Conservation (phyloP, 352 stramenopile genomes). For the Peronosclerospora sorghi region DNA sequence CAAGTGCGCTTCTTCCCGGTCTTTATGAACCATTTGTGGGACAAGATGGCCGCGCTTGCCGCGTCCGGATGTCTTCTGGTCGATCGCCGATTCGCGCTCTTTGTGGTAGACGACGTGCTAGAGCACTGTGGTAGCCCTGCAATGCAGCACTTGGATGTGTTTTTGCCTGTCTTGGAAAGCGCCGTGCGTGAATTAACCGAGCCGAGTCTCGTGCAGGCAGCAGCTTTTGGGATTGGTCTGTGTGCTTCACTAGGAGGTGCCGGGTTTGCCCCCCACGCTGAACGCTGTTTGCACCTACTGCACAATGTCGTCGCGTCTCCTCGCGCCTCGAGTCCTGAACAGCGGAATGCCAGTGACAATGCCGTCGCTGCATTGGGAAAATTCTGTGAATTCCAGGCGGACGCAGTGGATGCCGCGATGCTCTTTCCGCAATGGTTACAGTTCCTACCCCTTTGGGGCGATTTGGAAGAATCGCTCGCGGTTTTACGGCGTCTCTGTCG, state of each 20-base stretch:
- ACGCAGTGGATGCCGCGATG: constrained; percentile 28
- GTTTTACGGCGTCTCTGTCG: constrained; percentile 56
- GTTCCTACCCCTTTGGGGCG: constrained; percentile 59
- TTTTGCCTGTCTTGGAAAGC: constrained; percentile 55
- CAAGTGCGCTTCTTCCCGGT: constrained; percentile 56
- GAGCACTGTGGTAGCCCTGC: constrained; percentile 54
- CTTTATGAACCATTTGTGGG: constrained; percentile 62
- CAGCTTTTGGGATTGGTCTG: constrained; percentile 65
- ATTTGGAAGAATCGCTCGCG: constrained; percentile 62
- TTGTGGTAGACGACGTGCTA: constrained; percentile 80
- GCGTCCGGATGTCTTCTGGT: constrained; percentile 57
- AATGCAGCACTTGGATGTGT: constrained; percentile 41
- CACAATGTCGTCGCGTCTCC: constrained; percentile 44
- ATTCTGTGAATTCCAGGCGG: constrained; percentile 54
- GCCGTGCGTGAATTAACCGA: constrained; percentile 49
- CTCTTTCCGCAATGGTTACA: constrained; percentile 65
- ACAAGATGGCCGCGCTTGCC: constrained; percentile 63
- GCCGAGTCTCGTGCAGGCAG: constrained; percentile 51
- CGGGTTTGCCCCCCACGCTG: constrained; percentile 40
- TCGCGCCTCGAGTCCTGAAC: constrained; percentile 28
- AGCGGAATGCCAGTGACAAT: constrained; percentile 74
- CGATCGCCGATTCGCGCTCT: constrained; percentile 74
- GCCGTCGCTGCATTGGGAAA: constrained; percentile 63
- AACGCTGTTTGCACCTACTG: constrained; percentile 42
- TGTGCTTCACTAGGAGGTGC: constrained; percentile 43